Evolutionary conservation across 192 early-diverging fungal genomes (phyloP).

Genomic region (Paraglomus occultum): DNA sequence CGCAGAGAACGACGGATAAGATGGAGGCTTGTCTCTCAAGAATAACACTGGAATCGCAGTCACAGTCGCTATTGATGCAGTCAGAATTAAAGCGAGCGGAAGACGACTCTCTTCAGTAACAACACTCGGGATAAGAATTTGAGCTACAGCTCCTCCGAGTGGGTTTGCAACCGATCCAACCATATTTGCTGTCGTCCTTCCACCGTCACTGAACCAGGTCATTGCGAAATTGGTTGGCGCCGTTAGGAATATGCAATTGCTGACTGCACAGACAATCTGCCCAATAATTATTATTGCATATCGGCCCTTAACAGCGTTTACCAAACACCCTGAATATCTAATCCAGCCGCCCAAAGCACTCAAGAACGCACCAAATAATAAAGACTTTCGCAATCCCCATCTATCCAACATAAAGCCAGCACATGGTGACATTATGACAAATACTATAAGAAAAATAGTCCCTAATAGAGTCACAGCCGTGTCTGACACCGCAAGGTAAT

Average conservation of each 20-base stretch:
- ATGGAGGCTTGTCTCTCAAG: conserved; percentile 44
- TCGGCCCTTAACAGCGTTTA: conserved; percentile 35
- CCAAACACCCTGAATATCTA: conserved; percentile 44
- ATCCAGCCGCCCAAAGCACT: conserved; percentile 48
- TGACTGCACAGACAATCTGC: conserved; percentile 47
- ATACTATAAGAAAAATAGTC: conserved; percentile 45
- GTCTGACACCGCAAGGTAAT: conserved; percentile 36
- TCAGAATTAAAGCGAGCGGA: conserved; percentile 42
- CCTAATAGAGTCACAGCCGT: conserved; percentile 44
- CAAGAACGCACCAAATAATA: conserved; percentile 44
- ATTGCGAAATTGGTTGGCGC: conserved; percentile 52
- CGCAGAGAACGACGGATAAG: conserved; percentile 50
- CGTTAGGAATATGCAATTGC: conserved; percentile 53
- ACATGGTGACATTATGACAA: conserved; percentile 42
- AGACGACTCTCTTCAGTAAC: conserved; percentile 34
- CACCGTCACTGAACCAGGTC: conserved; percentile 50
- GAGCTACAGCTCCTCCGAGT: conserved; percentile 48
- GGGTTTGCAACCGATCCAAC: conserved; percentile 49
- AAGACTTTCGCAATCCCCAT: conserved; percentile 39
- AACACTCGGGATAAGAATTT: conserved; percentile 48
- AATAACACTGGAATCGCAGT: conserved; percentile 44
- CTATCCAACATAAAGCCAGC: conserved; percentile 47
- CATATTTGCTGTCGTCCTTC: conserved; percentile 50
- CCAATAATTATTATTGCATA: conserved; percentile 44
- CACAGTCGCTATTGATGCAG: conserved; percentile 40